These are phyloP conservation scores for Colletotrichum noveboracense DNA, from an alignment of 2,329 filamentous ascomycete genomes.

Conservation along the genomic window DNA sequence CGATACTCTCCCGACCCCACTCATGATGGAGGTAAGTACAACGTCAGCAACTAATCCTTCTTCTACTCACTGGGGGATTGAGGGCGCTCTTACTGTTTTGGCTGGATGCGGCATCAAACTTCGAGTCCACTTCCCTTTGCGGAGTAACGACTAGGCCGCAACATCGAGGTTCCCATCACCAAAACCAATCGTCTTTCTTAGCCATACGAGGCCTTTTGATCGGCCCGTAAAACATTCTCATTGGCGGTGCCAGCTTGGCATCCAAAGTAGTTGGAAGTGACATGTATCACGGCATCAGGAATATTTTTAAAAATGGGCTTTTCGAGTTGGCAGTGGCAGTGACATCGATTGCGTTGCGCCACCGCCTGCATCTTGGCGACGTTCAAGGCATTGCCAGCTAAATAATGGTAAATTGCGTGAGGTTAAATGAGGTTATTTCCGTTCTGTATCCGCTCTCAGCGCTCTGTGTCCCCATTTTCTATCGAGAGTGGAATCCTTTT, in stretches of 20 bases:
- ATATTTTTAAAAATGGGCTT: background rate
- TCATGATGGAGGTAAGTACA: background rate
- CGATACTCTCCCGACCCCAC: background rate
- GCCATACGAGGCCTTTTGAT: background rate
- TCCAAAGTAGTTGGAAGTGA: background rate
- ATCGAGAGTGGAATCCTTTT: background rate
- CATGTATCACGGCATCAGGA: background rate
- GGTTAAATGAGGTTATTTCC: background rate
- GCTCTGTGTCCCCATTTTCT: background rate
- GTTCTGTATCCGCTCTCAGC: background rate
- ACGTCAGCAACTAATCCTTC: background rate
- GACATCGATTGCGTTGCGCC: background rate
- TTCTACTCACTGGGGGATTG: background rate
- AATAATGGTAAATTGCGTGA: background rate
- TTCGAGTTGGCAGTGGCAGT: background rate
- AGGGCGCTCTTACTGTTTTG: background rate
- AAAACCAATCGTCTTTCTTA: background rate
- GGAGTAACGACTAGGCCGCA: background rate
- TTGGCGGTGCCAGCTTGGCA: too few species aligned
- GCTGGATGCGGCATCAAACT: background rate
- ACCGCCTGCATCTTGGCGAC: background rate
- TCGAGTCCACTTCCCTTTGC: background rate
- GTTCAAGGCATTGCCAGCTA: background rate
- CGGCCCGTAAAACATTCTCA: background rate
- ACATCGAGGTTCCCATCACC: background rate